Conservation (phyloP, 108 stramenopile genomes). For the Nannochloropsis salina region DNA sequence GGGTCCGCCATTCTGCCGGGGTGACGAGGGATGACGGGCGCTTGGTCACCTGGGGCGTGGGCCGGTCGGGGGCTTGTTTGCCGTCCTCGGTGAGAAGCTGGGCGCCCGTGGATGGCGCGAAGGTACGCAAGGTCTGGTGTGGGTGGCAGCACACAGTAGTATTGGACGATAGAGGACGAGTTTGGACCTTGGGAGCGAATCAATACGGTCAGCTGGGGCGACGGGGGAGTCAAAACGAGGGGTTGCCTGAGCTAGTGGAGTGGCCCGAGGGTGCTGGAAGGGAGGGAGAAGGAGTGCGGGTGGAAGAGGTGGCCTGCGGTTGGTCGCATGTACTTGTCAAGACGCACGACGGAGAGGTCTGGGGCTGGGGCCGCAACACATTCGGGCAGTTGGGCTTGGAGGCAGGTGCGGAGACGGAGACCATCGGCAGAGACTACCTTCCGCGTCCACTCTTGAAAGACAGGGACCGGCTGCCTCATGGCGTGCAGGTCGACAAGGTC, state of each 20-base stretch:
- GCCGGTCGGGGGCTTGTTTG: not conserved
- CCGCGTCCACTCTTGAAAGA: not conserved
- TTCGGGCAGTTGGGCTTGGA: not conserved
- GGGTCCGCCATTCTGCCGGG: not conserved
- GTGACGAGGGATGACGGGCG: not conserved
- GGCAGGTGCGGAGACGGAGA: not conserved
- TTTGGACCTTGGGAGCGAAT: constrained; percentile 12
- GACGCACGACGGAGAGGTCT: not conserved
- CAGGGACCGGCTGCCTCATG: not conserved
- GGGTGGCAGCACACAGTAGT: not conserved
- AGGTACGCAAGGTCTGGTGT: not conserved
- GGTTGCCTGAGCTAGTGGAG: not conserved
- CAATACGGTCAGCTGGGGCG: not conserved
- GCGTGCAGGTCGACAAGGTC: not conserved
- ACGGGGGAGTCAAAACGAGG: not conserved
- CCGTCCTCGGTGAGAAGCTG: not conserved
- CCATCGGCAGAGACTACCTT: too few species aligned
- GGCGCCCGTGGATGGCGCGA: not conserved
- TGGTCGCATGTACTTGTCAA: not conserved
- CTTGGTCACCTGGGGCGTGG: not conserved
- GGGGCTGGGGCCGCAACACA: constrained; percentile 16
- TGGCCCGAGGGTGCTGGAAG: not conserved
- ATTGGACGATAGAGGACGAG: constrained; percentile 12
- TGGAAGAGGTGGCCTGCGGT: not conserved
- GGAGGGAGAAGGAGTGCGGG: not conserved